Base-by-base conservation (phyloP, 805 yeast genomes). In the Cyberlindnera mrakii region DNA sequence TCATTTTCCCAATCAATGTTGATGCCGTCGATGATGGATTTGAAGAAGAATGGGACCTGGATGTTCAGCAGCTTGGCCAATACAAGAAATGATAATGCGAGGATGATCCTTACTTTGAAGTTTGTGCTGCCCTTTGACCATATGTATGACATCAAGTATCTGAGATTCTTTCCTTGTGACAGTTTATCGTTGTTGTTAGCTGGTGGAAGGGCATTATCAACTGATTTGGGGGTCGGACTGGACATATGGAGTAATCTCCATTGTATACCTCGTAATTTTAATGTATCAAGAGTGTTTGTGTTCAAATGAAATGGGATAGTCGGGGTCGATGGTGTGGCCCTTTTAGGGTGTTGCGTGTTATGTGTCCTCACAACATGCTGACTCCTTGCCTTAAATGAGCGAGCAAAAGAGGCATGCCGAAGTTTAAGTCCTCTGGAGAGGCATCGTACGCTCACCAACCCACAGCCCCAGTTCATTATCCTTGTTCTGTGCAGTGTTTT, bases 31-130 rank as follows among this genome's bases (percentile, higher is more conserved):
- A 93, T 80, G 40, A 88, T 91, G 27, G 77, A 72, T 53, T 85
- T 93, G 74, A 93, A 93, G 63, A 79, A 90, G 59, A 93, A 89
- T 0, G 99, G 99, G 6, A 93, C 99, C 62, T 93, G 96, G 6
- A 93, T 96, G 61, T 90, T 93, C 30, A 93, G 68, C 7, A 93
- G 59, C 60, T 93, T 93, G 17, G 97, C 84, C 0, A 80, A 79
- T 4, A 93, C 74, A 45, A 93, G 71, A 45, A 93, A 67, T 0
- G 80, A 53, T 15, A 93, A 60, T 0, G 98, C 97, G 6, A 85
- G 49, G 0, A 84, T 64, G 1, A 93, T 98, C 37, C 99, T 69
- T 27, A 76, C 52, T 58, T 80, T 85, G 46, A 82, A 82, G 43
- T 80, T 71, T 5, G 75, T 70, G 46, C 82, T 78, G 45, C 79